Base-by-base conservation (phyloP, 1,139 yeast genomes). In the Zhuliangozyma blackwelliae region DNA sequence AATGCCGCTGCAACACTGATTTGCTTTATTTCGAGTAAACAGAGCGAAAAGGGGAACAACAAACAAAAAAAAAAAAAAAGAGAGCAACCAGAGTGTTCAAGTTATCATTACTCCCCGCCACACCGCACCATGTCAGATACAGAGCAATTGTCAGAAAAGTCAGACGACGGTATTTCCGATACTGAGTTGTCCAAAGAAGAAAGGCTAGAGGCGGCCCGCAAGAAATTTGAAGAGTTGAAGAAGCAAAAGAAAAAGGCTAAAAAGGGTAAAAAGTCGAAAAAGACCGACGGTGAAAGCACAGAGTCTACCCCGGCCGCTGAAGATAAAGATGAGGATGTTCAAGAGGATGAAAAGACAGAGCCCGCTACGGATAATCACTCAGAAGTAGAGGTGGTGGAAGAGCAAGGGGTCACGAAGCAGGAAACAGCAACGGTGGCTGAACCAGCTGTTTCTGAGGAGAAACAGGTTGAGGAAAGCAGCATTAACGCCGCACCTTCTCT, bases 181-280 rank as follows among this genome's bases (percentile, higher is more conserved):
- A 28, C 27, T 11, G 68, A 63, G 45, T 54, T 63, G 42, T 51
- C 55, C 34, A 74, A 76, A 45, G 80, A 76, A 40, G 82, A 77
- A 49, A 69, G 78, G 54, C 62, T 81, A 35, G 84, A 79, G 43
- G 79, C 79, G 1, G 87, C 87, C 10, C 70, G 79, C 50, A 78
- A 77, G 61, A 72, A 75, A 54, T 77, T 72, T 48, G 84, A 79
- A 43, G 82, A 78, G 45, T 60, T 79, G 65, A 79, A 80, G 66
- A 77, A 75, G 63, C 74, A 76, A 56, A 75, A 75, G 55, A 75
- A 74, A 57, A 66, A 67, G 62, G 55, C 56, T 47, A 64, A 62
- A 55, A 52, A 51, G 43, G 47, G 48, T 48, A 52, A 51, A 45
- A 48, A 32, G 26, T 19, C 20, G 8, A 40, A 37, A 22, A 52